A percentile compares a stretch with the other conserved stretches of the same genome.
Conservation (phyloP, 306 rosid genomes). For the Fragaria ananassa region DNA sequence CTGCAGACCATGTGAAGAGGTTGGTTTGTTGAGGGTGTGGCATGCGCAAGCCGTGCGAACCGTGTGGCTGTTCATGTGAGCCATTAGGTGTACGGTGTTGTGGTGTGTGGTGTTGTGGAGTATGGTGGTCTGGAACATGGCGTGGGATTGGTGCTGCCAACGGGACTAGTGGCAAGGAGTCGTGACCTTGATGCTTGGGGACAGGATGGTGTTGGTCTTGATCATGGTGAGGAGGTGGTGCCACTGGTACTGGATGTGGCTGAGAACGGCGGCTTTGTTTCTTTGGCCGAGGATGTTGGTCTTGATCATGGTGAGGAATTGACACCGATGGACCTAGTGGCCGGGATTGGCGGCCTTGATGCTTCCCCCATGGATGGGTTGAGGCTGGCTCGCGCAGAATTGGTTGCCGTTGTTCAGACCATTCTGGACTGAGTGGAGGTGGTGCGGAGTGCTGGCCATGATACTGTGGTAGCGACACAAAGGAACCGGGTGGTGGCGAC, state of each 20-base stretch:
- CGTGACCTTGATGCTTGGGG: background rate
- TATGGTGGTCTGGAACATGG: background rate
- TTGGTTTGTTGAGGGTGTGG: slow-evolving; percentile 29
- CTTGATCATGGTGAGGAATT: background rate
- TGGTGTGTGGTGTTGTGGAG: background rate
- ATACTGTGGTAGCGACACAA: background rate
- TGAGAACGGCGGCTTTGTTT: background rate
- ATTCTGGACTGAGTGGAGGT: background rate
- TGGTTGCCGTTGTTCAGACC: background rate
- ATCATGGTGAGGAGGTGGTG: slow-evolving; percentile 1
- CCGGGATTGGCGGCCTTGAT: background rate
- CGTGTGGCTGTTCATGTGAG: slow-evolving; percentile 1
- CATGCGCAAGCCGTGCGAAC: background rate
- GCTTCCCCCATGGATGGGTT: background rate
- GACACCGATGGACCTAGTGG: slow-evolving; percentile 1
- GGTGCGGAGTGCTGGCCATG: slow-evolving; percentile 21
- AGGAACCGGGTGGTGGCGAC: slow-evolving; percentile 19
- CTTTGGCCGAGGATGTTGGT: slow-evolving; percentile 9
- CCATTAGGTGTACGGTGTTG: background rate
- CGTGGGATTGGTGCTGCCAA: background rate
- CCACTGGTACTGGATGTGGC: background rate
- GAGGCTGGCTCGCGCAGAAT: background rate
- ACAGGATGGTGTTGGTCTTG: background rate
- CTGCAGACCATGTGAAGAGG: slow-evolving; percentile 49
- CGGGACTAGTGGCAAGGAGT: background rate